Evolutionary conservation across 1,139 yeast species (phyloP).

Genomic region (Candida gigantensis): DNA sequence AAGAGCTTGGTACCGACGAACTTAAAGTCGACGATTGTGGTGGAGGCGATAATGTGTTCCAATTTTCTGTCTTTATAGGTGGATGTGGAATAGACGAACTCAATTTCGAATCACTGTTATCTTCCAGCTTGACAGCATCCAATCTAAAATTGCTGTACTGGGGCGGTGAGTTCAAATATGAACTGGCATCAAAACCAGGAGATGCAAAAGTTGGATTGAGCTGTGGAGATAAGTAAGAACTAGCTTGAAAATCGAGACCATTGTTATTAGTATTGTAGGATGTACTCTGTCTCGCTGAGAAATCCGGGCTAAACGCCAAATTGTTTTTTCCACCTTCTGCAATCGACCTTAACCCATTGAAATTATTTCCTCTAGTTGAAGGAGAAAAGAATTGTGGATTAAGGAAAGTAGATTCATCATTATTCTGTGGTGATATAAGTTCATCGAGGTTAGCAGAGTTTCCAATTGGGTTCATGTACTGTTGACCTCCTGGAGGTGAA

Average conservation of each 20-base stretch:
- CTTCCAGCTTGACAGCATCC: constrained; percentile 10
- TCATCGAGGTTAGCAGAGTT: constrained; percentile 32
- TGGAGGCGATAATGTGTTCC: constrained; percentile 30
- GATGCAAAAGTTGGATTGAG: constrained; percentile 26
- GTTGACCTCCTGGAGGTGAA: constrained; percentile 15
- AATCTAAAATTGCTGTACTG: constrained; percentile 2
- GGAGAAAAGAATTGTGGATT: constrained; percentile 49
- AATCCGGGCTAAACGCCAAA: constrained; percentile 30
- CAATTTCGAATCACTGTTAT: constrained; percentile 3
- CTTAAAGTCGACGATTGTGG: constrained; percentile 15
- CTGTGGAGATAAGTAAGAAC: constrained; percentile 31
- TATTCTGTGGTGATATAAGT: constrained; percentile 35
- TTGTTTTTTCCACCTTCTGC: constrained; percentile 25
- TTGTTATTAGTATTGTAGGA: constrained; percentile 13
- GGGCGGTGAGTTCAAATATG: constrained; percentile 42
- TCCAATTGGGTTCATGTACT: constrained; percentile 18
- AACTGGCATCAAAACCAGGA: constrained; percentile 22
- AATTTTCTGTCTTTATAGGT: constrained; percentile 15
- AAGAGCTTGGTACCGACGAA: constrained; percentile 14
- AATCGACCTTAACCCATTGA: constrained; percentile 32
- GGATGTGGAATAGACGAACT: constrained; percentile 30
- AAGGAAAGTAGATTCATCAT: constrained; percentile 24
- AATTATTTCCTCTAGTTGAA: constrained; percentile 26
- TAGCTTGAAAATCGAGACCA: constrained; percentile 20
- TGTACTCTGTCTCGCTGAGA: constrained; percentile 36